Evolutionary conservation across 768 basidiomycete species (phyloP), one percentile per base, ranked within the genome.

Genomic region (Tylopilus balloui): DNA sequence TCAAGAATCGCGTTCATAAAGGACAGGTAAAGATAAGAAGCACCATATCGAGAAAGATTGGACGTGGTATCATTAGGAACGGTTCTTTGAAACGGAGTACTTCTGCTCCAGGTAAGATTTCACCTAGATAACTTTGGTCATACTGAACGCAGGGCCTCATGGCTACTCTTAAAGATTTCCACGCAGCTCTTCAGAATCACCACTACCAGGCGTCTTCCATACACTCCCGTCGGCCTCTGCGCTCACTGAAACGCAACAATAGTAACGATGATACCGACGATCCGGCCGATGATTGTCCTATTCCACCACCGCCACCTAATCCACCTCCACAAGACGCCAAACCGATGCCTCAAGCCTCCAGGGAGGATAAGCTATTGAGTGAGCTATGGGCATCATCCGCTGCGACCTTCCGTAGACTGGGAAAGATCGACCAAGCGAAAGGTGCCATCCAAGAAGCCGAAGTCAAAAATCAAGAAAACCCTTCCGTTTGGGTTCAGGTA

Each of bases 391-490:
- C 96, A 6, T 90, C 92, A 78, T 88, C 86, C 7, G 91, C 95
- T 1, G 92, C 96, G 14, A 96, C 91, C 0, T 98, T 97, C 72
- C 76, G 96, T 39, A 73, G 96, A 51, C 71, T 88, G 47, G 90
- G 90, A 11, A 92, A 92, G 70, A 78, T 90, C 46, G 94, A 96
- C 50, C 91, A 97, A 59, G 84, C 89, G 1, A 81, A 83, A 43
- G 94, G 83, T 11, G 86, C 95, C 2, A 92, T 98, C 38, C 91
- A 92, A 63, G 95, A 99, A 68, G 96, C 95, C 0, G 95, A 99
- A 64, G 83, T 86, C 4, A 76, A 80, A 55, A 91, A 95, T 62
- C 86, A 90, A 55, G 78, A 79, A 21, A 93, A 95, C 65, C 81
- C 90, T 4, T 84, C 81, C 23, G 92, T 98, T 14, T 97, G 93